These are phyloP conservation scores for Chlorophyllum brunneum DNA, from an alignment of 768 basidiomycete species.

Conservation along the genomic window DNA sequence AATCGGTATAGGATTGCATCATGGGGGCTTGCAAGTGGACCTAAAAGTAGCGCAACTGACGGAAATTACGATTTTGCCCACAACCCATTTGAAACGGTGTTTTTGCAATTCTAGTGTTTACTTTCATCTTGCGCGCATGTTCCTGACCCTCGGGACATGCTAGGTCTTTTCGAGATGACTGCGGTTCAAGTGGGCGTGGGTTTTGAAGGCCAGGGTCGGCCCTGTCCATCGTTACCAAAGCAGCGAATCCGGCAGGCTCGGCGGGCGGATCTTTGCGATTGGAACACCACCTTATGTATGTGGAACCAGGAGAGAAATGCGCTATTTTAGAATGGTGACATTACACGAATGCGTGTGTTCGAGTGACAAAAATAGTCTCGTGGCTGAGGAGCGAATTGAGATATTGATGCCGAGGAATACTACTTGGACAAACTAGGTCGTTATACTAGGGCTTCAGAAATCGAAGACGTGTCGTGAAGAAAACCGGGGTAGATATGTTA, in stretches of 20 bases:
- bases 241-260: neutral
- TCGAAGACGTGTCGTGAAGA: neutral
- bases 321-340: conserved; percentile 3
- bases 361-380: conserved; percentile 2
- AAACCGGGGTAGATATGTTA: conserved; percentile 3
- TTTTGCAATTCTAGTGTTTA: no score
- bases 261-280: conserved; percentile 8
- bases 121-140: no score
- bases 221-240: neutral
- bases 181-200: no score
- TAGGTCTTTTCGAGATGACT: no score
- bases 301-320: neutral
- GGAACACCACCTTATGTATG: neutral
- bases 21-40: no score
- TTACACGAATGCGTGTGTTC: neutral
- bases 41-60: no score
- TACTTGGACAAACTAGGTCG: neutral
- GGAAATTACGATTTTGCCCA: no score
- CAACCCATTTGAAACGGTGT: no score
- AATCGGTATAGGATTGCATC: no score
- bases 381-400: neutral
- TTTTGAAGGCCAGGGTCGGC: neutral
- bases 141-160: no score
- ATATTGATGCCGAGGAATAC: neutral
- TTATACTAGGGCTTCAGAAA: neutral